These are phyloP conservation scores for Sporothrix mexicana DNA, from an alignment of 2,329 filamentous ascomycete genomes.

Conservation along the genomic window DNA sequence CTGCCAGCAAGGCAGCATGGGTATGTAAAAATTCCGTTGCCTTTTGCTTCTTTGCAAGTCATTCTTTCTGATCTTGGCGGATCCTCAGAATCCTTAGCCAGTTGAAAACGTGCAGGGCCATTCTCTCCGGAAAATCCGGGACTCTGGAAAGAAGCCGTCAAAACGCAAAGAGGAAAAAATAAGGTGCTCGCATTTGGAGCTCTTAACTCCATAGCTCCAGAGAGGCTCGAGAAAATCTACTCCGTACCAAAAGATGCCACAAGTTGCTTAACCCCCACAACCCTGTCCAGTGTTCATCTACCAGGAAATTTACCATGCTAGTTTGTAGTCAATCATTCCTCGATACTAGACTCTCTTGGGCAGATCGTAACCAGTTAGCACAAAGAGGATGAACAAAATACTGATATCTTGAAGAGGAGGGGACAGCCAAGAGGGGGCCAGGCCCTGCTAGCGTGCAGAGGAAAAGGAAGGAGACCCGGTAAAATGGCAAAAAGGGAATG, in stretches of 20 bases:
- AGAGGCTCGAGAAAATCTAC: too few relatives aligned
- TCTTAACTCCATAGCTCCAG: not conserved
- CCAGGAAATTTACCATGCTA: not conserved
- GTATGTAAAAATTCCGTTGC: not conserved
- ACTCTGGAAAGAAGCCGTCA: not conserved
- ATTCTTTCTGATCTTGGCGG: not conserved
- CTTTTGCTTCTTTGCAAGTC: not conserved
- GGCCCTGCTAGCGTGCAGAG: not conserved
- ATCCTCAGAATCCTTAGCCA: not conserved
- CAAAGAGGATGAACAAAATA: not conserved
- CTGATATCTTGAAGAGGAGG: not conserved
- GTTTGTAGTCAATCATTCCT: not conserved
- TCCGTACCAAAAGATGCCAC: too few relatives aligned
- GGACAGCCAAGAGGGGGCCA: not conserved
- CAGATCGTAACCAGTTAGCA: not conserved
- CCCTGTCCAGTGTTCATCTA: conserved; percentile 9
- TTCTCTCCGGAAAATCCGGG: not conserved
- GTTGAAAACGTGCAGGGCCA: not conserved
- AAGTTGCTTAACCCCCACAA: not conserved
- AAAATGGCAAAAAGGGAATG: not conserved
- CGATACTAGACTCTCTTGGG: conserved; percentile 22
- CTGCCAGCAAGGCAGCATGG: not conserved
- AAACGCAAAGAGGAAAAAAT: not conserved
- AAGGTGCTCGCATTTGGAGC: not conserved
- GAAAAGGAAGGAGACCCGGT: not conserved